Evolutionary conservation across 805 yeast genomes (phyloP).

Genomic region (Sungouiella thailandica): DNA sequence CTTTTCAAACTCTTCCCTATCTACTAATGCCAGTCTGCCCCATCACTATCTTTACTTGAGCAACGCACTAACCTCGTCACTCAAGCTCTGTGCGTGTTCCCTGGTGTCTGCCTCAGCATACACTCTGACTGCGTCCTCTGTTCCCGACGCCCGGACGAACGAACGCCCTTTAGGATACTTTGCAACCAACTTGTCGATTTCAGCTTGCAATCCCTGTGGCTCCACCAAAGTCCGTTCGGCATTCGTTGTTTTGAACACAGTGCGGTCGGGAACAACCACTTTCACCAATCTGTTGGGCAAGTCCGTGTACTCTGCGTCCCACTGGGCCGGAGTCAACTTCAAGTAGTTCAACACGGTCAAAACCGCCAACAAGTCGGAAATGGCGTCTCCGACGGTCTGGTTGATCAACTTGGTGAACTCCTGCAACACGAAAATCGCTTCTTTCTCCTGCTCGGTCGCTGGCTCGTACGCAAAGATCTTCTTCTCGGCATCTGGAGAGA

Average conservation of each 20-base stretch:
- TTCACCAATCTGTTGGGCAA: conserved; percentile 83
- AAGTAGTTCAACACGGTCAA: conserved; percentile 57
- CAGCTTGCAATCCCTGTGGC: conserved; percentile 72
- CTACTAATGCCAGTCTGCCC: no score
- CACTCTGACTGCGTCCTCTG: conserved; percentile 95
- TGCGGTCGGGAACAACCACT: conserved; percentile 79
- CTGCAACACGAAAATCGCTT: conserved; percentile 50
- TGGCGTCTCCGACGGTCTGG: conserved; percentile 98
- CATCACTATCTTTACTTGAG: conserved; percentile 17
- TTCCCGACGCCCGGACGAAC: conserved; percentile 95
- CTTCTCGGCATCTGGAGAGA: conserved; percentile 48
- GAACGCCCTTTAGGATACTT: conserved; percentile 64
- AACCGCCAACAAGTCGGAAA: conserved; percentile 83
- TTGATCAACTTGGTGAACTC: conserved; percentile 71
- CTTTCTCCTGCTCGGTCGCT: conserved; percentile 34
- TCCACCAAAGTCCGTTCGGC: conserved; percentile 79
- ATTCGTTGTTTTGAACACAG: conserved; percentile 74
- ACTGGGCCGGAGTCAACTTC: conserved; percentile 54
- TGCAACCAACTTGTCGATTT: conserved; percentile 62
- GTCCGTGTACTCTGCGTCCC: conserved; percentile 78
- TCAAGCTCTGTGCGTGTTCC: conserved; percentile 26
- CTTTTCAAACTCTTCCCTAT: no score
- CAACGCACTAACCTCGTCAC: conserved; percentile 24
- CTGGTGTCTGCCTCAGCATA: conserved; percentile 77
- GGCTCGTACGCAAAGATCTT: conserved; percentile 31